Conservation (phyloP, 768 basidiomycete genomes). For the Hemileccinum impolitum region DNA sequence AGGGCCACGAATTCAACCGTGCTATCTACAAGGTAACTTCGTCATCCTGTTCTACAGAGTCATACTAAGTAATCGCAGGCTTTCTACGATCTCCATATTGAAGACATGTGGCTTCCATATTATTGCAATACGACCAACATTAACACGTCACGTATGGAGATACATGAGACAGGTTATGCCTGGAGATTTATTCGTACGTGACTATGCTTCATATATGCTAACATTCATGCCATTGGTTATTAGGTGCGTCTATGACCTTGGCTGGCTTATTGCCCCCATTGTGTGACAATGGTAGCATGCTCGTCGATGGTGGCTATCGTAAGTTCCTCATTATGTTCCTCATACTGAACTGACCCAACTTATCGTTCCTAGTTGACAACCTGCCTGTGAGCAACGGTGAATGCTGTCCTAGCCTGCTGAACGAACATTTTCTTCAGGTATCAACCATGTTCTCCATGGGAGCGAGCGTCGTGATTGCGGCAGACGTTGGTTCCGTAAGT, state of each 20-base stretch:
- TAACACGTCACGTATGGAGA: conserved; percentile 92
- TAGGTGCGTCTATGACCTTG: conserved; percentile 95
- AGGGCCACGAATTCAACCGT: conserved; percentile 96
- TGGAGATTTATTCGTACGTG: conserved; percentile 86
- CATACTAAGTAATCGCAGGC: conserved; percentile 43
- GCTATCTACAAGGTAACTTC: conserved; percentile 78
- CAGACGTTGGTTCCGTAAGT: conserved; percentile 86
- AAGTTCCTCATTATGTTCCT: conserved; percentile 27
- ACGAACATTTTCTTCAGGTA: conserved; percentile 49
- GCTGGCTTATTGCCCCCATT: conserved; percentile 93
- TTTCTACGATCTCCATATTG: conserved; percentile 91
- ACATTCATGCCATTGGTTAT: conserved; percentile 8
- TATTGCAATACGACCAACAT: conserved; percentile 99
- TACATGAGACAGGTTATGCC: conserved; percentile 98
- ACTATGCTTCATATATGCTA: not conserved
- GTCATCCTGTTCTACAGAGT: not conserved
- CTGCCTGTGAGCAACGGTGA: conserved; percentile 59
- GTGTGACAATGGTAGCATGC: conserved; percentile 89
- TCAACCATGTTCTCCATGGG: conserved; percentile 91
- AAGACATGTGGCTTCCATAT: conserved; percentile 98
- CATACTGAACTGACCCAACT: conserved; percentile 6
- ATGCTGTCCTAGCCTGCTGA: not conserved
- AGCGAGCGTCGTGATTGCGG: conserved; percentile 85
- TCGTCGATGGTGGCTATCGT: conserved; percentile 91
- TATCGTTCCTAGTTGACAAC: conserved; percentile 65